A percentile compares a stretch with the other conserved stretches of the same genome.
phyloP scores from a whole-genome alignment of 257 asterid genomes.

The Anisodus acutangulus region DNA sequence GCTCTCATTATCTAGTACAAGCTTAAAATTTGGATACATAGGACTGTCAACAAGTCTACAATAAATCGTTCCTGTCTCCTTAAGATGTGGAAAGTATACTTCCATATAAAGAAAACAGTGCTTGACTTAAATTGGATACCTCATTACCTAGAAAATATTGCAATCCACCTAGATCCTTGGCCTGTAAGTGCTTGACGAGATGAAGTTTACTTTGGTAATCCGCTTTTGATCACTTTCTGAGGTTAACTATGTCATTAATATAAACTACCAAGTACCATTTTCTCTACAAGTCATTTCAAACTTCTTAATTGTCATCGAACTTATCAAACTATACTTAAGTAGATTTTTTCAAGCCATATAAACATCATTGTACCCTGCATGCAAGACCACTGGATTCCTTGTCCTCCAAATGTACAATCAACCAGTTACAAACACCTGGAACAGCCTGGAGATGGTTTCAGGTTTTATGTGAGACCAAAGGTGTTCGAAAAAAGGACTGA shows the following conservation, averaged over 20 bases:
- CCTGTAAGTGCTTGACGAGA: not conserved
- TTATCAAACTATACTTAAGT: not conserved
- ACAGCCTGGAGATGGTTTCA: not conserved
- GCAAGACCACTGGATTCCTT: not conserved
- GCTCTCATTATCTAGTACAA: not conserved
- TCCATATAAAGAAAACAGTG: not conserved
- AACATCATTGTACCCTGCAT: not conserved
- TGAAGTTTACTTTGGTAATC: not conserved
- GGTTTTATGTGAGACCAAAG: not conserved
- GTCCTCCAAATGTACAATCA: too few relatives aligned
- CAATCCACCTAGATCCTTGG: conserved; percentile 10
- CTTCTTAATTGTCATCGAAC: not conserved
- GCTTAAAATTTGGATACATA: not conserved
- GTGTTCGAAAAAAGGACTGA: not conserved
- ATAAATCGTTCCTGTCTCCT: not conserved
- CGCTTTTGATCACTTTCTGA: not conserved
- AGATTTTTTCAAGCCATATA: not conserved
- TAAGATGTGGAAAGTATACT: not conserved
- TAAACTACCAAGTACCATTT: not conserved
- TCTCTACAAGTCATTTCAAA: not conserved
- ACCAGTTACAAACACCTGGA: not conserved
- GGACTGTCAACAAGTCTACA: not conserved
- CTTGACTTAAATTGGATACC: not conserved
- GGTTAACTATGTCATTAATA: not conserved
- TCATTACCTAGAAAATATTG: conserved; percentile 15